A percentile compares a stretch with the other conserved stretches of the same genome.
Conservation (phyloP, 2,329 filamentous ascomycete genomes). For the Trichoderma sp. region DNA sequence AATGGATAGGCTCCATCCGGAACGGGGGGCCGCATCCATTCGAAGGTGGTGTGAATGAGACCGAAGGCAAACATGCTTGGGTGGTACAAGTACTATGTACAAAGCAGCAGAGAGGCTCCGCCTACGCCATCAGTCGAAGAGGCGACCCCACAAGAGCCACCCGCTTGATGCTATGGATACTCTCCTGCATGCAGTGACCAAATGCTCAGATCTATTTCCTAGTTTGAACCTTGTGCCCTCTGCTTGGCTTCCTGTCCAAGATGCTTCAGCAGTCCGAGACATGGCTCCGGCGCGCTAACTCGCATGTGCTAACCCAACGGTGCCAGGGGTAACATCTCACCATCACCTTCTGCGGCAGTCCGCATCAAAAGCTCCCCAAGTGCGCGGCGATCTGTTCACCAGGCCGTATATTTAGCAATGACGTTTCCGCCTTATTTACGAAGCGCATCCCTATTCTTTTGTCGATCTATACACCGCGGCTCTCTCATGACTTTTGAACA, state of each 20-base stretch:
- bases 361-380: neutral
- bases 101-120: neutral
- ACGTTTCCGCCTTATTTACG: constrained; percentile 14
- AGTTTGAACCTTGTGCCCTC: constrained; percentile 19
- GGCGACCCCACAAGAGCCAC: constrained; percentile 10
- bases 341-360: neutral
- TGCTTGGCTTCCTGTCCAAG: constrained; percentile 3
- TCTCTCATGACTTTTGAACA: neutral
- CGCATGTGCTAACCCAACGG: constrained; percentile 18
- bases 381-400: neutral
- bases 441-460: neutral
- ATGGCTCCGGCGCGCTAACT: constrained; percentile 7
- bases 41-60: neutral
- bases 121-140: neutral
- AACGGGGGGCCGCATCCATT: constrained; percentile 6
- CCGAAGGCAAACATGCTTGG: neutral
- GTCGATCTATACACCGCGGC: neutral
- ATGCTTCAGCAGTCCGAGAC: constrained; percentile 7
- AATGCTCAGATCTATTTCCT: constrained; percentile 18
- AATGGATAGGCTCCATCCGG: constrained; percentile 8
- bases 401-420: constrained; percentile 20
- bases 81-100: neutral
- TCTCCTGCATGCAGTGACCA: constrained; percentile 14
- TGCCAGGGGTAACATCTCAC: constrained; percentile 20
- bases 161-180: constrained; percentile 9